These are phyloP conservation scores for Saccharomycopsis guyanensis DNA, from an alignment of 805 yeast genomes.

Conservation along the genomic window DNA sequence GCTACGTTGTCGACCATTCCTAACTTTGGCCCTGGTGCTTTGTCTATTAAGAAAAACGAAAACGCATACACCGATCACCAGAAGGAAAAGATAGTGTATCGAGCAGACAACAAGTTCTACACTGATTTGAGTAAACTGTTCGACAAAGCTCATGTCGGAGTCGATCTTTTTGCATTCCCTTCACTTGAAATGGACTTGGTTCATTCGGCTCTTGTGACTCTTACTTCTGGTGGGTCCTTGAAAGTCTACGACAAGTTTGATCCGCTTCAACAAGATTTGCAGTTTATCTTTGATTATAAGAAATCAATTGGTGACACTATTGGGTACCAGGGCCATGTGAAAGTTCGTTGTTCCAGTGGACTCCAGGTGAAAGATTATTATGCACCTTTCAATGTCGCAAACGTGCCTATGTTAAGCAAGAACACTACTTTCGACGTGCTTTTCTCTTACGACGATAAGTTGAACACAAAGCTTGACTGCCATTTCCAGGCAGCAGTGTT, in stretches of 20 bases:
- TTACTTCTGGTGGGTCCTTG: constrained; percentile 63
- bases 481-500: constrained; percentile 88
- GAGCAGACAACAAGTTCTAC: constrained; percentile 57
- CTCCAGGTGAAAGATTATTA: constrained; percentile 72
- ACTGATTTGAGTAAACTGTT: constrained; percentile 50
- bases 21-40: constrained; percentile 79
- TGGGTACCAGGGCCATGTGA: constrained; percentile 78
- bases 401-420: constrained; percentile 54
- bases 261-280: constrained; percentile 60
- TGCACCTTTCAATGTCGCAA: constrained; percentile 43
- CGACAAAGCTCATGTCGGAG: constrained; percentile 52
- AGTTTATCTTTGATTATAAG: constrained; percentile 54
- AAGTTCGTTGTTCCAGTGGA: constrained; percentile 83
- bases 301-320: constrained; percentile 40
- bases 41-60: constrained; percentile 46
- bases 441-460: constrained; percentile 68
- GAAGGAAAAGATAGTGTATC: constrained; percentile 44
- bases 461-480: constrained; percentile 64
- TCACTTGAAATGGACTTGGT: constrained; percentile 62
- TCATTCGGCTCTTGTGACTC: constrained; percentile 57
- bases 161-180: constrained; percentile 69
- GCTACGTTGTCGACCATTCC: constrained; percentile 65
- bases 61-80: constrained; percentile 9
- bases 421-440: constrained; percentile 65
- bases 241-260: constrained; percentile 61